Percentiles rank a stretch among this genome's conserved stretches.
These are phyloP conservation scores for Primulina eburnea DNA, from an alignment of 257 asterid species.

Conservation along the genomic window DNA sequence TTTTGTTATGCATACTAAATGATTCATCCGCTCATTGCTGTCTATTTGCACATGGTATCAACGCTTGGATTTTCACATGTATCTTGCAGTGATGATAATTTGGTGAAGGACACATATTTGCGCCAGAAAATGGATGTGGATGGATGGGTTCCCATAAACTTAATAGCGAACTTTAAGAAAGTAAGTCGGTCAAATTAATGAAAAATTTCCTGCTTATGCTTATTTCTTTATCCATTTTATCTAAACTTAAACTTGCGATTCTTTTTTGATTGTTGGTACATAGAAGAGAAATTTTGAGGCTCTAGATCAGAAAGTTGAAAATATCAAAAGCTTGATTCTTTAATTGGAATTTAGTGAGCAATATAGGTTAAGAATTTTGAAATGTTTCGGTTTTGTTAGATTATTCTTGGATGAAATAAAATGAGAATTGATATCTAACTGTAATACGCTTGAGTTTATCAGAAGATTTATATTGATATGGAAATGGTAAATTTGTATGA, in stretches of 20 bases:
- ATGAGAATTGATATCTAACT: too few relatives aligned
- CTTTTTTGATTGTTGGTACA: not conserved
- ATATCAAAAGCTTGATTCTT: not conserved
- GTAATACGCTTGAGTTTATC: too few relatives aligned
- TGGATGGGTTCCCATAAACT: conserved; percentile 66
- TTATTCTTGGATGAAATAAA: too few relatives aligned
- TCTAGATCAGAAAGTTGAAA: not conserved
- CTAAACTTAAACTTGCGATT: not conserved
- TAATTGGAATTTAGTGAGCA: not conserved
- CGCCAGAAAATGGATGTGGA: conserved; percentile 65
- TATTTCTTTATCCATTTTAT: not conserved
- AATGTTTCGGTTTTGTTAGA: not conserved
- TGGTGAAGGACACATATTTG: conserved; percentile 56
- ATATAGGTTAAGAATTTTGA: not conserved
- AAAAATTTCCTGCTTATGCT: not conserved
- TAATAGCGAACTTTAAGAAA: conserved; percentile 71
- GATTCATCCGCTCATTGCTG: not conserved
- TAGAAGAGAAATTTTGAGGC: not conserved
- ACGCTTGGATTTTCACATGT: not conserved
- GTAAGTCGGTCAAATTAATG: conserved; percentile 24
- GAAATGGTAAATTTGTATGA: too few relatives aligned
- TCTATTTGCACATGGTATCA: not conserved
- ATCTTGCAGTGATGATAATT: conserved; percentile 55
- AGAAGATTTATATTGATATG: too few relatives aligned
- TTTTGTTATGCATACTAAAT: not conserved